These are phyloP conservation scores for Lasiodiplodia gonubiensis DNA, from an alignment of 2,329 filamentous ascomycete genomes.

Conservation along the genomic window DNA sequence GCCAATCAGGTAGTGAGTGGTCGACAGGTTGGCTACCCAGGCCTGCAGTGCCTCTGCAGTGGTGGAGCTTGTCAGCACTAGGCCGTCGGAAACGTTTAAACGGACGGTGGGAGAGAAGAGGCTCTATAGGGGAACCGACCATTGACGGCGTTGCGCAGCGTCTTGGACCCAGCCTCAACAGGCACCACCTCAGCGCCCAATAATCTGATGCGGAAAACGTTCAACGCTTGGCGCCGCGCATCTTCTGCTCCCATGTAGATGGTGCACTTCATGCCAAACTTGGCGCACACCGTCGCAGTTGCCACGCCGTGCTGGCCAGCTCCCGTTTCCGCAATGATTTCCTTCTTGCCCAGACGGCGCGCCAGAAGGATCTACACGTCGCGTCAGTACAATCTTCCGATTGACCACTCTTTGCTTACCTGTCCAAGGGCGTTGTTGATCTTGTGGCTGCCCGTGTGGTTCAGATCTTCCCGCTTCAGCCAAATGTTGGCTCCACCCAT, in stretches of 20 bases:
- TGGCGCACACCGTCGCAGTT: conserved; percentile 94
- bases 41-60: conserved; percentile 75
- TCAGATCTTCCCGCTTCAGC: conserved; percentile 96
- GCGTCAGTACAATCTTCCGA: background rate
- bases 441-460: conserved; percentile 98
- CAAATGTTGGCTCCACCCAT: conserved; percentile 95
- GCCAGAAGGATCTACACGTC: conserved; percentile 69
- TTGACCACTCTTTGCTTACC: conserved; percentile 39
- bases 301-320: conserved; percentile 98
- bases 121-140: conserved; percentile 41
- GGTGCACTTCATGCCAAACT: conserved; percentile 97
- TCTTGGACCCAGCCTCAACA: conserved; percentile 84
- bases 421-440: conserved; percentile 99
- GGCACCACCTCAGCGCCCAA: conserved; percentile 91
- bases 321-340: conserved; percentile 97
- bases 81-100: background rate
- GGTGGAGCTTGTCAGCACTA: background rate
- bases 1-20: conserved; percentile 97
- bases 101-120: background rate
- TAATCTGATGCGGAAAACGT: conserved; percentile 98
- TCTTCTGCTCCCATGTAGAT: conserved; percentile 99
- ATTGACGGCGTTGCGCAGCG: conserved; percentile 74
- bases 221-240: conserved; percentile 91
- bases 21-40: conserved; percentile 96
- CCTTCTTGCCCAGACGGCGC: conserved; percentile 84